phyloP scores from a whole-genome alignment of 257 asterid species.

The Echites panduratus region DNA sequence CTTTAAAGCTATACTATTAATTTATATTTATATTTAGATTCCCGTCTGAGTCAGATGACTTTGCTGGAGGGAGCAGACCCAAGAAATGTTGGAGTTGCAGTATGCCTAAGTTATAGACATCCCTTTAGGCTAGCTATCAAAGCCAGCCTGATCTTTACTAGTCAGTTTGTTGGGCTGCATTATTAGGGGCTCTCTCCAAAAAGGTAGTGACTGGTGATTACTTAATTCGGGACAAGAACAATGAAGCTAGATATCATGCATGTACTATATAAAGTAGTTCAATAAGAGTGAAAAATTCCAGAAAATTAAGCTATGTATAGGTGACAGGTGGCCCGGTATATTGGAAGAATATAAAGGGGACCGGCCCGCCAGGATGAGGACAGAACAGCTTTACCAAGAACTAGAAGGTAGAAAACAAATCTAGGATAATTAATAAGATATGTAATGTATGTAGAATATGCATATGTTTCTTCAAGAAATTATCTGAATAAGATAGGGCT shows the following conservation, averaged over 20 bases:
- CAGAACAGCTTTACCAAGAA: neutral
- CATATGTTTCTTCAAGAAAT: neutral
- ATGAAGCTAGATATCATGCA: neutral
- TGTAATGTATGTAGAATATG: neutral
- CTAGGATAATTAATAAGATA: too few species aligned
- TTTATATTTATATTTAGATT: slow-evolving; percentile 4
- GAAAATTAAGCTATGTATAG: neutral
- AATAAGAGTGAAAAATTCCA: neutral
- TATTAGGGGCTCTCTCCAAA: neutral
- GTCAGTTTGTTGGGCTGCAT: slow-evolving; percentile 1
- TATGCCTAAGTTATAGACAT: slow-evolving; percentile 11
- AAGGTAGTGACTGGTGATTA: neutral
- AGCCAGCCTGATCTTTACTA: too few species aligned
- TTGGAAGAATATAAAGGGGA: too few species aligned
- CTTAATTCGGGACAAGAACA: neutral
- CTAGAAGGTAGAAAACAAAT: too few species aligned
- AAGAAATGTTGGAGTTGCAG: slow-evolving; percentile 45
- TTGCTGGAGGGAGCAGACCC: slow-evolving; percentile 48
- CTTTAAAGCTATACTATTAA: slow-evolving; percentile 11
- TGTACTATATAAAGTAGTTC: too few species aligned
- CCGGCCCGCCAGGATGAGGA: neutral
- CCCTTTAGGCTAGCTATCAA: neutral
- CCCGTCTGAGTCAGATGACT: slow-evolving; percentile 32
- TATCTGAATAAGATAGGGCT: neutral
- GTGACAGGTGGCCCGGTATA: neutral